Base-by-base conservation (phyloP, 352 stramenopile species). In the Phytophthora tubulina region DNA sequence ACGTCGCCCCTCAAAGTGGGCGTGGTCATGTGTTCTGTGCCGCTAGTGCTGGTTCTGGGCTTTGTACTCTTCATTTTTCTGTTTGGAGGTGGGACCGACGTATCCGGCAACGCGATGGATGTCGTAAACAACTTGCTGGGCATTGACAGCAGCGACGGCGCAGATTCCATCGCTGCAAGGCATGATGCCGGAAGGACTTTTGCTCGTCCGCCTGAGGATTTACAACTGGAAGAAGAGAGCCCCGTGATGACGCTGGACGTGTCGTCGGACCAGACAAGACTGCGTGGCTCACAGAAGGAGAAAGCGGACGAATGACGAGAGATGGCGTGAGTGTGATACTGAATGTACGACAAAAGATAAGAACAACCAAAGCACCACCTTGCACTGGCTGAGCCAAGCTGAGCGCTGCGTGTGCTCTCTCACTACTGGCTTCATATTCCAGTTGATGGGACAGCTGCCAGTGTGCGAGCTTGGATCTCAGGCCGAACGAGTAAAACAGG, bases 11-110 rank as follows among this genome's bases (percentile, higher is more conserved):
- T 86, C 52, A 85, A 84, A 45, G 78, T 87, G 6, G 85, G 71
- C 38, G 70, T 76, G 27, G 77, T 93, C 73, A 91, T 93, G 85
- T 93, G 80, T 69, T 91, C 84, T 0, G 85, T 93, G 67, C 85
- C 85, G 27, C 63, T 93, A 35, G 46, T 87, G 42, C 72, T 92
- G 10, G 76, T 92, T 27, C 50, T 90, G 11, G 68, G 80, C 36
- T 93, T 91, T 56, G 62, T 87, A 31, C 51, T 92, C 42, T 79
- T 90, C 54, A 72, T 92, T 55, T 60, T 89, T 54, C 54, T 86
- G 31, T 80, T 83, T 38, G 82, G 79, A 35, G 70, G 73, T 42
- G 71, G 66, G 15, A 36, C 45, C 11, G 58, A 50, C 35, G 39
- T 56, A 6, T 69, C 73, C 9, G 55, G 46, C 42, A 71, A 61